Evolutionary conservation across 164 flowering plant genomes (phyloP).

Genomic region (Pachysandra terminalis): DNA sequence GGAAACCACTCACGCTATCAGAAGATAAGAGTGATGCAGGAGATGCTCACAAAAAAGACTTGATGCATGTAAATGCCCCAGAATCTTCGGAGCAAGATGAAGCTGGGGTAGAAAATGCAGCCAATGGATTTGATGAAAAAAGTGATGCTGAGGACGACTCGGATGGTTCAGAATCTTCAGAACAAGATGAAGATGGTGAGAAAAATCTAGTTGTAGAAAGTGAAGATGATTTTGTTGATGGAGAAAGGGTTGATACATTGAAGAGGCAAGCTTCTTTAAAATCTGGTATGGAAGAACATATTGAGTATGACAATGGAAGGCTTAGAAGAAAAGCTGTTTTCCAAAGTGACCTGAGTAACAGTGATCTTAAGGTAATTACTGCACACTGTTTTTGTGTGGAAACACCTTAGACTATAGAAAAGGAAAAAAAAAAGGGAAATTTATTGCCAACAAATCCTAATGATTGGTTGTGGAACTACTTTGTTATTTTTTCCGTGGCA

Average conservation of each 20-base stretch:
- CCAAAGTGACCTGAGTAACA: slow-evolving; percentile 35
- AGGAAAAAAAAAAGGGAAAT: too few relatives aligned
- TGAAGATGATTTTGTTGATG: slow-evolving; percentile 28
- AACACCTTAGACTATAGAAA: too few relatives aligned
- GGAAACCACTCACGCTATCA: slow-evolving; percentile 31
- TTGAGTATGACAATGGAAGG: slow-evolving; percentile 71
- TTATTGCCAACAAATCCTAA: too few relatives aligned
- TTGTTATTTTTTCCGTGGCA: too few relatives aligned
- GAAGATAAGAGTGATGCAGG: slow-evolving; percentile 27
- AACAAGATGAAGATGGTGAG: slow-evolving; percentile 21
- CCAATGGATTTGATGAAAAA: slow-evolving; percentile 29
- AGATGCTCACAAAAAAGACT: slow-evolving; percentile 15
- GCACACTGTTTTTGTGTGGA: background rate
- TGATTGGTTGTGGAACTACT: too few relatives aligned
- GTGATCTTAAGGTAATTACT: slow-evolving; percentile 39
- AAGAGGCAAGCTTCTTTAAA: slow-evolving; percentile 10
- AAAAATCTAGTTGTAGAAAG: slow-evolving; percentile 11
- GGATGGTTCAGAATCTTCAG: slow-evolving; percentile 34
- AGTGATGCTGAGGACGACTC: slow-evolving; percentile 27
- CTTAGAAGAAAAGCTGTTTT: slow-evolving; percentile 71
- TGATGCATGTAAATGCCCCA: slow-evolving; percentile 11
- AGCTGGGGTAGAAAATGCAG: slow-evolving; percentile 25
- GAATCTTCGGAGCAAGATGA: slow-evolving; percentile 27
- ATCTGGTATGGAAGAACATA: slow-evolving; percentile 37
- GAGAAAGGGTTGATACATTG: too few relatives aligned